These are phyloP conservation scores for Wallacemonas sp. DNA, from an alignment of 208 protist genomes.

Conservation along the genomic window DNA sequence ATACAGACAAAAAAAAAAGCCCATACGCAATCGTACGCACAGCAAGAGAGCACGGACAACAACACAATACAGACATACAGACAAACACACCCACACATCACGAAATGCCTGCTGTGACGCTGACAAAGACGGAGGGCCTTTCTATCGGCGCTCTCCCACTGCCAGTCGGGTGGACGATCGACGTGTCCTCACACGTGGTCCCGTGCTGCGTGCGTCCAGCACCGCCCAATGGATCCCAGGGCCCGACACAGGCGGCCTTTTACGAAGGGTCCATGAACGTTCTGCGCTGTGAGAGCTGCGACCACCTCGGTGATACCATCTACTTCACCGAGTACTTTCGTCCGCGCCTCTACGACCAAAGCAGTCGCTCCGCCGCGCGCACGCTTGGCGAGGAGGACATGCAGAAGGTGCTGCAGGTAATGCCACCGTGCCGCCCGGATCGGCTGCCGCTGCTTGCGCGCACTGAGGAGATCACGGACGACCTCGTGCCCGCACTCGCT, in stretches of 20 bases:
- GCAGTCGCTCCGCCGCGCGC: conserved; percentile 10
- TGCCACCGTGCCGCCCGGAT: conserved; percentile 11
- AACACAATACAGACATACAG: no score
- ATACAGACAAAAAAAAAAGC: no score
- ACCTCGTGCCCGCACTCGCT: neutral
- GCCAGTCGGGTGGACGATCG: conserved; percentile 54
- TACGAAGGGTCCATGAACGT: conserved; percentile 16
- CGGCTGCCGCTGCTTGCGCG: conserved; percentile 20
- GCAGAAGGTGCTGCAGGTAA: conserved; percentile 6
- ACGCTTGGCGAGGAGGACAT: conserved; percentile 5
- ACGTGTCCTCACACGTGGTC: conserved; percentile 53
- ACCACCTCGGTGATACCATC: conserved; percentile 1
- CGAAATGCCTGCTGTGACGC: neutral
- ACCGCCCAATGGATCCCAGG: neutral
- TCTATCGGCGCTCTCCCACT: conserved; percentile 51
- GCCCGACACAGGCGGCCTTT: neutral
- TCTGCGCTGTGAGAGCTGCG: conserved; percentile 7
- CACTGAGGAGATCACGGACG: conserved; percentile 23
- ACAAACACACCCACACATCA: neutral
- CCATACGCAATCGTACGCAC: no score
- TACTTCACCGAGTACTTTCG: conserved; percentile 17
- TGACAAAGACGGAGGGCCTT: conserved; percentile 29
- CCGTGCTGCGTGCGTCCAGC: conserved; percentile 12
- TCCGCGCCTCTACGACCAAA: conserved; percentile 10
- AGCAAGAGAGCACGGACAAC: no score